phyloP scores from a whole-genome alignment of 2,329 filamentous ascomycete species.

The Neofusicoccum kwambonambiense region DNA sequence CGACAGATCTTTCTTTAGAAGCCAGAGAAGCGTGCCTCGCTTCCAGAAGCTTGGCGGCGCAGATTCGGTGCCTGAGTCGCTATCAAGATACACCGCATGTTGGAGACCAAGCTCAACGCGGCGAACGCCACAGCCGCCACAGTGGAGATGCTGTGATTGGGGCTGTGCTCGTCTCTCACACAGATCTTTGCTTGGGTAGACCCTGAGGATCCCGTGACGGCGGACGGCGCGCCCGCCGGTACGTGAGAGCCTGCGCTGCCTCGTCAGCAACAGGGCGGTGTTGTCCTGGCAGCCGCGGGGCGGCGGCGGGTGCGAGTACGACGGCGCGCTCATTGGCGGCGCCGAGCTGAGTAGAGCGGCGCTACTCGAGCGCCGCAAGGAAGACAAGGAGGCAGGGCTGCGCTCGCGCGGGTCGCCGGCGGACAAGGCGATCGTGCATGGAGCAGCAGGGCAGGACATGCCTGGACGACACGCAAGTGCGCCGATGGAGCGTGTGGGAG shows the following conservation, averaged over 20 bases:
- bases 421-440: neutral
- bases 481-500: neutral
- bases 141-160: neutral
- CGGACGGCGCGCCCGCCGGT: neutral
- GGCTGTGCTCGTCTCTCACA: neutral
- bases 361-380: neutral
- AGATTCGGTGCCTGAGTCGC: neutral
- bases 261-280: slow-evolving; percentile 15
- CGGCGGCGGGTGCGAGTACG: neutral
- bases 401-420: neutral
- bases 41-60: slow-evolving; percentile 2
- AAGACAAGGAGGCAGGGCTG: neutral
- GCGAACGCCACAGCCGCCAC: slow-evolving; percentile 9
- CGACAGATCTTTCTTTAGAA: slow-evolving; percentile 11
- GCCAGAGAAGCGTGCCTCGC: neutral
- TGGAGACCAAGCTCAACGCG: neutral
- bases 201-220: slow-evolving; percentile 8
- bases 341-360: slow-evolving; percentile 4
- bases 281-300: neutral
- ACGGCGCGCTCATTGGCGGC: slow-evolving; percentile 1
- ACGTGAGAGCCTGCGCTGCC: neutral
- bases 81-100: slow-evolving; percentile 1
- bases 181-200: neutral
- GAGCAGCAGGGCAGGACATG: neutral
- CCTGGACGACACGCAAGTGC: neutral